Evolutionary conservation across 2,329 filamentous ascomycete genomes (phyloP).

Genomic region (Diplodia intermedia): DNA sequence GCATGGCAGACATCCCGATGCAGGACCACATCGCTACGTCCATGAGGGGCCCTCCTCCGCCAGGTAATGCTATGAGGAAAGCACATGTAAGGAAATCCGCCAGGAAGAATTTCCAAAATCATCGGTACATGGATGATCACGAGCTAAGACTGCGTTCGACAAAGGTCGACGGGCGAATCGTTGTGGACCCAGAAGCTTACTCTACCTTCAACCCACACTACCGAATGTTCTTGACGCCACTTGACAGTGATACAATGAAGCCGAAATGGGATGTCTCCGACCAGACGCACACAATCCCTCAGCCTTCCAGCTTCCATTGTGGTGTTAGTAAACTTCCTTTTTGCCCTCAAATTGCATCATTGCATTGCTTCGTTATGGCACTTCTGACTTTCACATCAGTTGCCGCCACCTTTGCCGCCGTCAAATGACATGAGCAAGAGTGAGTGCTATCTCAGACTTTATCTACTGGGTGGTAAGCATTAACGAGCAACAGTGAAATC

Average conservation of each 20-base stretch:
- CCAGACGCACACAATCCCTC: not conserved
- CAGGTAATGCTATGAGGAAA: slow-evolving; percentile 35
- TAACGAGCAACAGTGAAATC: not conserved
- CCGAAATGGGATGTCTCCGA: not conserved
- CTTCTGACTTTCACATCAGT: not conserved
- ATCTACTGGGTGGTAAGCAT: no score
- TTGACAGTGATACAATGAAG: not conserved
- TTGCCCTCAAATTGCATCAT: not conserved
- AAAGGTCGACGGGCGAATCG: slow-evolving; percentile 56
- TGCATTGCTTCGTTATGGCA: not conserved
- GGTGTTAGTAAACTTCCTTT: no score
- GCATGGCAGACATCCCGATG: slow-evolving; percentile 41
- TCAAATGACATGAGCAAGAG: no score
- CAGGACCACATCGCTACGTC: slow-evolving; percentile 35
- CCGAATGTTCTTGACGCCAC: not conserved
- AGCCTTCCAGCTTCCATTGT: no score
- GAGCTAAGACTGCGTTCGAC: no score
- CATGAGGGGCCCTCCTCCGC: slow-evolving; percentile 22
- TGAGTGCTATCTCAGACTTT: no score
- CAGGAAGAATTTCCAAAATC: no score
- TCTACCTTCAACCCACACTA: not conserved
- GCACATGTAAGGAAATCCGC: no score
- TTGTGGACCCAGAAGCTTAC: slow-evolving; percentile 54
- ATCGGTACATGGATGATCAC: no score
- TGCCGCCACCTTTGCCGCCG: no score